Evolutionary conservation across 148 eudicot genomes (phyloP).

Genomic region (Suaeda aralocaspica): DNA sequence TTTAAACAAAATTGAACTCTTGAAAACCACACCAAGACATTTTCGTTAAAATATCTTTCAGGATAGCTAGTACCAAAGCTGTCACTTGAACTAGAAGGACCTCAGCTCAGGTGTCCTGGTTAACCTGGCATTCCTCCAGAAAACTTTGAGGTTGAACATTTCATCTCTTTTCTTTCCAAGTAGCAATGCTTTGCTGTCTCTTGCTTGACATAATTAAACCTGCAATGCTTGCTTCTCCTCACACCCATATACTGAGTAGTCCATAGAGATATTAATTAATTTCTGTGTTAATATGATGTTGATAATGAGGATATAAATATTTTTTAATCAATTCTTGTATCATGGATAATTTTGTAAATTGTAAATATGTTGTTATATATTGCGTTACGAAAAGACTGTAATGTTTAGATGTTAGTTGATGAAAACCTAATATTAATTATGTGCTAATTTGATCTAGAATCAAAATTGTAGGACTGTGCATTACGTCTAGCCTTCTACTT

Average conservation of each 20-base stretch:
- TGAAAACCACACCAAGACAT: conserved; percentile 26
- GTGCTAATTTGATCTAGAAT: too few species aligned
- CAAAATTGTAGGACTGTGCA: too few species aligned
- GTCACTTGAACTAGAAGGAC: conserved; percentile 27
- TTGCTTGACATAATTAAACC: conserved; percentile 7
- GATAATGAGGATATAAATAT: too few species aligned
- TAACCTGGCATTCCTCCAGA: conserved; percentile 26
- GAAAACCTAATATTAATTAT: too few species aligned
- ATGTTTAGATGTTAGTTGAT: conserved; percentile 1
- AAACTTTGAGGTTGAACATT: conserved; percentile 30
- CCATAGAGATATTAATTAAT: not conserved
- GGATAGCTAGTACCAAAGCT: conserved; percentile 31
- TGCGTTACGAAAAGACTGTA: not conserved
- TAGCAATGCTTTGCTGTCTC: conserved; percentile 17
- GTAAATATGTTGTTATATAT: not conserved
- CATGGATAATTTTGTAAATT: not conserved
- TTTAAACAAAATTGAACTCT: conserved; percentile 16
- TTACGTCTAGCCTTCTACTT: not conserved
- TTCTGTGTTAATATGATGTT: not conserved
- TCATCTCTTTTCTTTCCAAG: conserved; percentile 25
- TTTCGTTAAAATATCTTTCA: conserved; percentile 33
- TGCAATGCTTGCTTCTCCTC: not conserved
- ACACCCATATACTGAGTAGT: not conserved
- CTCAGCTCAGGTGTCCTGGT: conserved; percentile 24
- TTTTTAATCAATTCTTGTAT: not conserved